These are phyloP conservation scores for Trypanosoma mega DNA, from an alignment of 208 protist species.

Conservation along the genomic window DNA sequence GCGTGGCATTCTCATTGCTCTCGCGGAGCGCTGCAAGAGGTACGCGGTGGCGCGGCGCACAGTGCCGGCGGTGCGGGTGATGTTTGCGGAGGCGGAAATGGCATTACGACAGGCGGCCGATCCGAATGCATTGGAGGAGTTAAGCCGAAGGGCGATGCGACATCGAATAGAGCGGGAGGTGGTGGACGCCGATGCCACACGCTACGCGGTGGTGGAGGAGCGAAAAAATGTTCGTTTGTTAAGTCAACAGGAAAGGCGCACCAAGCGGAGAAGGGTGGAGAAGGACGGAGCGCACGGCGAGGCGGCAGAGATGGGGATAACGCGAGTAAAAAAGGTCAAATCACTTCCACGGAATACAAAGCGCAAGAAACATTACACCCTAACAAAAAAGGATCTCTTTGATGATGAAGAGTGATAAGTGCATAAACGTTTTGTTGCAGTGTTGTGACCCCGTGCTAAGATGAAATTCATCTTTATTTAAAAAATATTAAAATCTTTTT, in stretches of 20 bases:
- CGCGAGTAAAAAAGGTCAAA: conserved; percentile 31
- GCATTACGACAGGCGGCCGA: conserved; percentile 66
- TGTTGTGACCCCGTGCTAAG: too few relatives aligned
- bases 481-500: conserved; percentile 8
- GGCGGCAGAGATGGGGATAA: conserved; percentile 26
- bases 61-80: conserved; percentile 59
- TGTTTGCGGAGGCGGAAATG: conserved; percentile 83
- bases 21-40: conserved; percentile 55
- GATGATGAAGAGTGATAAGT: conserved; percentile 38
- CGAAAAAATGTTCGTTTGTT: conserved; percentile 38
- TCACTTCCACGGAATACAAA: conserved; percentile 67
- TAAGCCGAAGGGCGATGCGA: conserved; percentile 48
- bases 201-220: conserved; percentile 53
- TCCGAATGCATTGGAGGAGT: conserved; percentile 39
- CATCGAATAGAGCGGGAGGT: conserved; percentile 74
- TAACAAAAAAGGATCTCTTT: conserved; percentile 78
- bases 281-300: conserved; percentile 17
- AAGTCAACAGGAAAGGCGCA: conserved; percentile 14
- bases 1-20: conserved; percentile 36
- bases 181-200: conserved; percentile 70
- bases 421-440: too few relatives aligned
- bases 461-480: too few relatives aligned
- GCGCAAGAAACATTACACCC: conserved; percentile 82
- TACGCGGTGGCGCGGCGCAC: conserved; percentile 64
- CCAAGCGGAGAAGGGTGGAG: neutral